Base-by-base conservation (phyloP, 2,329 filamentous ascomycete species). In the Fusarium succisae region DNA sequence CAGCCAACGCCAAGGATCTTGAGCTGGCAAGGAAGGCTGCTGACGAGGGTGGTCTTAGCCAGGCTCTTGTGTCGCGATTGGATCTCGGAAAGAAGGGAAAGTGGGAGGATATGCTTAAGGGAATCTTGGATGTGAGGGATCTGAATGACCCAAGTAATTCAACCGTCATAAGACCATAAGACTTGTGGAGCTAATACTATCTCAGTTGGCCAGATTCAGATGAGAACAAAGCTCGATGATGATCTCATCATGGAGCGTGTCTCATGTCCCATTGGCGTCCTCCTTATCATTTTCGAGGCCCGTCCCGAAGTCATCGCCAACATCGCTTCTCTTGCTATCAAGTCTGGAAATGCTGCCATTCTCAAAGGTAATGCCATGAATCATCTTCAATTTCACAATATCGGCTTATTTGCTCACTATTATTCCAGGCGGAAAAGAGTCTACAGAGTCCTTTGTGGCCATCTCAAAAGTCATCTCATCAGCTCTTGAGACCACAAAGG, bases 221-320 rank as follows among this genome's bases (percentile, higher is more conserved):
- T 97, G 79, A 91, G 93, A 72, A 98, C 95, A 50, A 89, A 92
- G 65, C 89, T 99, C 17, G 96, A 98, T 82, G 93, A 98, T 76
- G 93, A 92, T 60, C 88, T 99, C 60, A 88, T 92, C 59, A 88
- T 99, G 68, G 94, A 98, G 81, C 91, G 95, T 72, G 93, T 98
- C 53, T 95, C 94, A 45, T 98, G 94, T 81, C 96, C 96, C 11
- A 98, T 99, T 77, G 96, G 96, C 68, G 95, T 98, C n/a, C 90
- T 99, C 47, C 89, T 99, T 76, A 96, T 99, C 84, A 98, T 99
- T 80, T 99, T 99, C 80, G 96, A 99, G 85, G 96, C 96, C 41
- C 93, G 96, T 13, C 96, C 96, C 12, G 96, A 99, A 84, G 96
- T 99, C 74, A 98, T 99, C 80, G 96, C 96, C 80, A 99, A 99